Conservation (phyloP, 306 rosid species). For the Cucumis hystrix region DNA sequence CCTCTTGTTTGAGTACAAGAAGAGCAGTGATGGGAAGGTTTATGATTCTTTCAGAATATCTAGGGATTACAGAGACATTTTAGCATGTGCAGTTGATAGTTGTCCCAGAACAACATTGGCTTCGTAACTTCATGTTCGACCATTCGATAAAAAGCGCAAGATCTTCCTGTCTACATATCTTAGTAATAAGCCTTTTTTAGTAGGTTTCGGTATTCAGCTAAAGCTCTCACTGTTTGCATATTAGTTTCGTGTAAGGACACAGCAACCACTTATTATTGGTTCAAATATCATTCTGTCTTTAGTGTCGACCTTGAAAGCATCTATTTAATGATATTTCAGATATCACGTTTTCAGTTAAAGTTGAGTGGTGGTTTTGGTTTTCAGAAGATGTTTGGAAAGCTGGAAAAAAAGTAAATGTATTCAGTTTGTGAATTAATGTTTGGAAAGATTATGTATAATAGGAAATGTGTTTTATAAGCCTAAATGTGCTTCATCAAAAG, state of each 20-base stretch:
- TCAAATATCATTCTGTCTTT: not conserved
- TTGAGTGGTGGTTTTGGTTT: not conserved
- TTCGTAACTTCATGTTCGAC: slow-evolving; percentile 23
- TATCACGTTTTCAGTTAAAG: not conserved
- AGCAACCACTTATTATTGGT: not conserved
- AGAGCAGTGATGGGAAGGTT: slow-evolving; percentile 76
- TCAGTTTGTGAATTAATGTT: too few species aligned
- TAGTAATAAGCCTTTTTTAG: not conserved
- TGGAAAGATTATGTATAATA: too few species aligned
- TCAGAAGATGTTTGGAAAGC: not conserved
- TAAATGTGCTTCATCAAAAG: too few species aligned
- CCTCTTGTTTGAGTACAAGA: slow-evolving; percentile 86
- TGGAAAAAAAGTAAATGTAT: too few species aligned
- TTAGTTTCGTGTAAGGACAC: not conserved
- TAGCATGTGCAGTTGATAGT: slow-evolving; percentile 64
- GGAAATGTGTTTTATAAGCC: too few species aligned
- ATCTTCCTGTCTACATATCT: not conserved
- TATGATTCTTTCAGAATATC: slow-evolving; percentile 72
- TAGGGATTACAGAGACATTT: slow-evolving; percentile 67
- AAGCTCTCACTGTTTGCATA: not conserved
- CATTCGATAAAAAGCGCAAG: slow-evolving; percentile 15
- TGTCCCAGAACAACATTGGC: slow-evolving; percentile 59
- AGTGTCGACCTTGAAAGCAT: not conserved
- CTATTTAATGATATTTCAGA: not conserved
- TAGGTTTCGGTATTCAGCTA: not conserved